Base-by-base conservation (phyloP, 2,329 filamentous ascomycete species). In the Chaetothyriales sp. region DNA sequence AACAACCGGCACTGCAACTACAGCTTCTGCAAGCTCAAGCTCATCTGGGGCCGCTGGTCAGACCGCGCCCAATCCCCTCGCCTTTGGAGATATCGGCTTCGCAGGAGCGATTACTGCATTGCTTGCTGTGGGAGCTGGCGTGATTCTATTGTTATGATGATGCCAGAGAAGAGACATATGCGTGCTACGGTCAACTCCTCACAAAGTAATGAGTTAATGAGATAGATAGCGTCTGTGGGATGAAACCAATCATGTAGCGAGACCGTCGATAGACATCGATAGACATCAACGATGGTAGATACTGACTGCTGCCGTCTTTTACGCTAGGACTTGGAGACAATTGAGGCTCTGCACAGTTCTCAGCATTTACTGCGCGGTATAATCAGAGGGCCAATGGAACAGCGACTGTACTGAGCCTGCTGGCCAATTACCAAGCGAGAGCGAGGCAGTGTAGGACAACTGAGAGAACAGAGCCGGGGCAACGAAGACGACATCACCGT, bases 111-210 rank as follows among this genome's bases (percentile, higher is more conserved):
- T 51, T 42, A 32, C 49, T 46, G 51, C 52, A 6, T 49, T 58
- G 49, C 39, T 56, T 32, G 47, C 52, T 5, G 52, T 58, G 18
- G 52, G 56, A 42, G 56, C 54, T n/a, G 56, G 54, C 20, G 49
- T 55, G 6, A 49, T 53, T 26, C 43, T 55, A 15, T 58, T 51
- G 56, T 39, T 58, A 32, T 58, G 49, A 32, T 58, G 49, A 57
- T 39, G 2, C 15, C 10, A 15, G 32, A 19, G 28, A 8, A n/a
- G 28, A 44, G n/a, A 18, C 26, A 26, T 5, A 22, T 18, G 43
- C 19, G 9, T 32, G 44, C 10, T 18, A 46, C 22, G 44, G 18
- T 42, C 46, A 5, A 46, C 26, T 49, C 52, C 26, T 53, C 39
- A 25, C 15, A 15, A 39, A 15, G 32, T 39, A 39, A 39, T 15